Evolutionary conservation across 257 asterid species (phyloP).

Genomic region (Verbena officinalis): DNA sequence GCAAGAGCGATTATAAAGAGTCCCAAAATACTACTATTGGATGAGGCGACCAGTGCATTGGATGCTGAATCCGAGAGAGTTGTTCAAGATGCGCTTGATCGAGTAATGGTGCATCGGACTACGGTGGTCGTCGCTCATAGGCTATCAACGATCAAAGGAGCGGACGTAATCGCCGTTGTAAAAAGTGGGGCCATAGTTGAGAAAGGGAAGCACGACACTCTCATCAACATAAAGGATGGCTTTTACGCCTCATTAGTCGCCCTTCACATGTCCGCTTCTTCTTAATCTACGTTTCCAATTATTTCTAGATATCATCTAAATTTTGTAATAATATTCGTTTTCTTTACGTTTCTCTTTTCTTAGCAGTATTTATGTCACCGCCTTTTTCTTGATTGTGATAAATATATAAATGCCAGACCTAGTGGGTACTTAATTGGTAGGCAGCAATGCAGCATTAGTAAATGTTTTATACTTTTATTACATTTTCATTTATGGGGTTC

Average conservation of each 20-base stretch:
- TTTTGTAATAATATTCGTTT: no score
- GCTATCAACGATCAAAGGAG: slow-evolving; percentile 76
- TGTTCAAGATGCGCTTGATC: slow-evolving; percentile 81
- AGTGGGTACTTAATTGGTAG: background rate
- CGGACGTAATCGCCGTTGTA: slow-evolving; percentile 81
- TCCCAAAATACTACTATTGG: slow-evolving; percentile 72
- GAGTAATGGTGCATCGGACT: slow-evolving; percentile 72
- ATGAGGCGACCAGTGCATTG: slow-evolving; percentile 87
- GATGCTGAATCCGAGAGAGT: slow-evolving; percentile 85
- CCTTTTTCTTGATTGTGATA: no score
- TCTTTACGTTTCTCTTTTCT: background rate
- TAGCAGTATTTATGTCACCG: background rate
- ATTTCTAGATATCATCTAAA: background rate
- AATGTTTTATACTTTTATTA: no score
- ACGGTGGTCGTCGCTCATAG: slow-evolving; percentile 88
- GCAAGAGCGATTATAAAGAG: slow-evolving; percentile 82
- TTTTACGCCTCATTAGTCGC: slow-evolving; percentile 71
- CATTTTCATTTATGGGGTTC: background rate
- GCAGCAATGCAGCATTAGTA: no score
- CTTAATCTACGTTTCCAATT: background rate
- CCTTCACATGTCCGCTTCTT: slow-evolving; percentile 55
- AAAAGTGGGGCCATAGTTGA: slow-evolving; percentile 78
- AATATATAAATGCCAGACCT: background rate
- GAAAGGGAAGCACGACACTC: slow-evolving; percentile 73
- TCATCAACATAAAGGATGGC: slow-evolving; percentile 66